Evolutionary conservation across 805 yeast species (phyloP).

Genomic region (Deakozyma indianensis): DNA sequence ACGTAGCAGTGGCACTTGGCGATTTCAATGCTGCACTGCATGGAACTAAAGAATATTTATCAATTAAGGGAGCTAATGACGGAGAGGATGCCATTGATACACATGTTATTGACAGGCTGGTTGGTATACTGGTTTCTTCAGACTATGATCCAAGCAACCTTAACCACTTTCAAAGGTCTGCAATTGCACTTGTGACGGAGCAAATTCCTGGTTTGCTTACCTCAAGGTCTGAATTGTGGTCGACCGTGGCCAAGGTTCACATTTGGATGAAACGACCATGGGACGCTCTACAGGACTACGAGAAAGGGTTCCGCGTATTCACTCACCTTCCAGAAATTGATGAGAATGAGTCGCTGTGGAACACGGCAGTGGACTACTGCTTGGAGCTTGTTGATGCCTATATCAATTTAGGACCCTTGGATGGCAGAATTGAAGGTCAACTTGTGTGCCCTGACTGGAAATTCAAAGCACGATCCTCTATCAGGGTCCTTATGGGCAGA

Average conservation of each 20-base stretch:
- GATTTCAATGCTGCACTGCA: constrained; percentile 80
- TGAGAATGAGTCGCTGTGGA: constrained; percentile 51
- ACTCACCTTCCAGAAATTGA: constrained; percentile 51
- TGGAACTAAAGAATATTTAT: constrained; percentile 47
- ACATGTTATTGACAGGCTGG: constrained; percentile 60
- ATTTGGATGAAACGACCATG: constrained; percentile 80
- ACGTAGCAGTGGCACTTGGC: constrained; percentile 66
- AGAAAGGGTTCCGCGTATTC: constrained; percentile 69
- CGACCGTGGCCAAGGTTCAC: constrained; percentile 71
- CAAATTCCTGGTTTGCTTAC: constrained; percentile 56
- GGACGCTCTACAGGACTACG: constrained; percentile 74
- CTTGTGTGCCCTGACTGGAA: constrained; percentile 89
- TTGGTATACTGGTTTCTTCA: constrained; percentile 27
- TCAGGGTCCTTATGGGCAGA: constrained; percentile 62
- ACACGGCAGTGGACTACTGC: constrained; percentile 66
- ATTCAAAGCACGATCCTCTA: constrained; percentile 59
- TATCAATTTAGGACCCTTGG: constrained; percentile 67
- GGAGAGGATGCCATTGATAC: constrained; percentile 44
- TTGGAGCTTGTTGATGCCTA: constrained; percentile 72
- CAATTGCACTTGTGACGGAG: constrained; percentile 58
- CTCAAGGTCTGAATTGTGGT: constrained; percentile 59
- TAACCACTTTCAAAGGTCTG: constrained; percentile 50
- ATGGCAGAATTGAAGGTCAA: constrained; percentile 49
- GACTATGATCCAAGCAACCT: constrained; percentile 20
- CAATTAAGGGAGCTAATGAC: constrained; percentile 17